Conservation (phyloP, 208 protist genomes). For the Wallacemonas sp. region DNA sequence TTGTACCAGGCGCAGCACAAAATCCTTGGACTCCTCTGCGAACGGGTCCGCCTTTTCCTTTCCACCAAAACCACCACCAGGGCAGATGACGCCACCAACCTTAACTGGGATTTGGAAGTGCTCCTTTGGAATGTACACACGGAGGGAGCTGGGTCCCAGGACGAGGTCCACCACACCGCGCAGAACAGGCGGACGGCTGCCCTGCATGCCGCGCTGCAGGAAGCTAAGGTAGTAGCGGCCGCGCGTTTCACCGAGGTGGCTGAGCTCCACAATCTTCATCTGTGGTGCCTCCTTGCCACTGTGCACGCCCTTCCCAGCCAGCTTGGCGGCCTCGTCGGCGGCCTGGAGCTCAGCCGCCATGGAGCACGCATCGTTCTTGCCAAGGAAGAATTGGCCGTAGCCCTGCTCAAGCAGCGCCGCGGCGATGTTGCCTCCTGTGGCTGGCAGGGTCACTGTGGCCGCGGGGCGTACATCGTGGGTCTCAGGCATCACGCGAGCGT, state of each 20-base stretch:
- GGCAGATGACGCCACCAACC: constrained; percentile 80
- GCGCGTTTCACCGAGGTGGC: constrained; percentile 73
- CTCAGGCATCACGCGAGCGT: constrained; percentile 75
- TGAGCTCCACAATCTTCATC: constrained; percentile 77
- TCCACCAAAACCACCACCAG: constrained; percentile 38
- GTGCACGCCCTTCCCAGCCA: constrained; percentile 48
- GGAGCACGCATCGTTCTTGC: constrained; percentile 71
- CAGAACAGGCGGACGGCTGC: constrained; percentile 66
- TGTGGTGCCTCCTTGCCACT: constrained; percentile 20
- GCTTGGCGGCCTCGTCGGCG: constrained; percentile 58
- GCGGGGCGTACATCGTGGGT: constrained; percentile 79
- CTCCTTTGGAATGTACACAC: constrained; percentile 86
- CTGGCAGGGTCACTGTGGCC: constrained; percentile 47
- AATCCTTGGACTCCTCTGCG: constrained; percentile 76
- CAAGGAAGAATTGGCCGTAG: constrained; percentile 80
- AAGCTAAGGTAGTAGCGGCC: constrained; percentile 88
- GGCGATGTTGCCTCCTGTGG: constrained; percentile 68
- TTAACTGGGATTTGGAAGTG: constrained; percentile 88
- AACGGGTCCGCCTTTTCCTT: constrained; percentile 49
- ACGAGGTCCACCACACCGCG: constrained; percentile 80
- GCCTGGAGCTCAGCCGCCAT: constrained; percentile 51
- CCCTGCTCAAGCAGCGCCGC: constrained; percentile 74
- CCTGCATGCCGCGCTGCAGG: constrained; percentile 87
- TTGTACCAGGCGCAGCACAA: constrained; percentile 60
- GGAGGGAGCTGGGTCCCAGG: constrained; percentile 75